phyloP scores from a whole-genome alignment of 257 asterid genomes.

The Forsythia viridissima region DNA sequence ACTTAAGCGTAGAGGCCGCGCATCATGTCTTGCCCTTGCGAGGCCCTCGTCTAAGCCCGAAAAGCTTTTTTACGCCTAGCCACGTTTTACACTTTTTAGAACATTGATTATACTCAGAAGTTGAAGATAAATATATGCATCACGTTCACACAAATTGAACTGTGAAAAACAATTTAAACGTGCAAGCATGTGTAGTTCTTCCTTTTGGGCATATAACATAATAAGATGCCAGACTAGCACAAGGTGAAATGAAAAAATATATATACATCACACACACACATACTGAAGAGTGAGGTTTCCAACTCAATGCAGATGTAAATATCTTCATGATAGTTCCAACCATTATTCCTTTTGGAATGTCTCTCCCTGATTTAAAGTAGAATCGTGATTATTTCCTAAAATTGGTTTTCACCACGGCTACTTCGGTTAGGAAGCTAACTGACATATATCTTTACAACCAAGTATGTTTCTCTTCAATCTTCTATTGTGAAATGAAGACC shows the following conservation, averaged over 20 bases:
- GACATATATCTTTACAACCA: not conserved
- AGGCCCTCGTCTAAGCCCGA: too few relatives aligned
- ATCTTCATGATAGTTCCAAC: not conserved
- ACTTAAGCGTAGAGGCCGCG: too few relatives aligned
- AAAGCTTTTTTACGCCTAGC: too few relatives aligned
- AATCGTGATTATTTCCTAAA: not conserved
- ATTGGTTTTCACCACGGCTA: not conserved
- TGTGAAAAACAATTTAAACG: not conserved
- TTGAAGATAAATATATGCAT: not conserved
- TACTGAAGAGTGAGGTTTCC: not conserved
- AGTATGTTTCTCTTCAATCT: not conserved
- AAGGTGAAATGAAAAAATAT: not conserved
- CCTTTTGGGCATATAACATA: not conserved
- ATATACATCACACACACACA: not conserved
- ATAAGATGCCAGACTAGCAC: not conserved
- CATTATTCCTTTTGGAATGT: not conserved
- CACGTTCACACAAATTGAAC: not conserved
- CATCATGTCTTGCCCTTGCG: too few relatives aligned
- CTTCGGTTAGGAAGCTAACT: not conserved
- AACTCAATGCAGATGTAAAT: not conserved
- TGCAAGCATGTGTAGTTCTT: not conserved
- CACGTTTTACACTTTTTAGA: too few relatives aligned
- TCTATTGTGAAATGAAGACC: not conserved
- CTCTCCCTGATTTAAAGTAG: not conserved
- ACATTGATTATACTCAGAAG: not conserved